These are phyloP conservation scores for Phoma sp. DNA, from an alignment of 2,329 filamentous ascomycete species.

Conservation along the genomic window DNA sequence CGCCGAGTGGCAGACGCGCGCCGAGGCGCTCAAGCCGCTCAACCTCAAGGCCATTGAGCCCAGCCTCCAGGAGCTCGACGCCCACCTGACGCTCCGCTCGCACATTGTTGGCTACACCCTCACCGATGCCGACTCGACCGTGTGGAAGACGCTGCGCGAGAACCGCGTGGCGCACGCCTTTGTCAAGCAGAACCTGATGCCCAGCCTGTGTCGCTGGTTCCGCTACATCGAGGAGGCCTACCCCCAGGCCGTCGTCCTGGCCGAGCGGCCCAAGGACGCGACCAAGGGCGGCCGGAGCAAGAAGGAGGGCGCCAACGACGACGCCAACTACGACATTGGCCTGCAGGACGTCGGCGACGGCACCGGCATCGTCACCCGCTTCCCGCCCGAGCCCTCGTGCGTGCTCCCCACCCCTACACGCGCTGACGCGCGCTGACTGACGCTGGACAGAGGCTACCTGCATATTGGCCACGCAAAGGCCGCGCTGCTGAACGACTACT, in stretches of 20 bases:
- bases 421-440: slow-evolving; percentile 2
- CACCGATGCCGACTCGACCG: slow-evolving; percentile 76
- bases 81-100: slow-evolving; percentile 83
- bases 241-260: slow-evolving; percentile 77
- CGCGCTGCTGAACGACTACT: slow-evolving; percentile 93
- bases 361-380: slow-evolving; percentile 79
- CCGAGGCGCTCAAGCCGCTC: slow-evolving; percentile 59
- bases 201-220: slow-evolving; percentile 87
- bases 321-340: slow-evolving; percentile 87
- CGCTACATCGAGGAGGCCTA: slow-evolving; percentile 81
- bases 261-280: slow-evolving; percentile 51
- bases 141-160: slow-evolving; percentile 82
- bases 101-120: slow-evolving; percentile 84
- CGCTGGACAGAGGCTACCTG: slow-evolving; percentile 69
- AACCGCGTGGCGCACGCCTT: slow-evolving; percentile 86
- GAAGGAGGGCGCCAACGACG: slow-evolving; percentile 81
- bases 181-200: slow-evolving; percentile 76
- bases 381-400: slow-evolving; percentile 90
- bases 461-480: slow-evolving; percentile 97
- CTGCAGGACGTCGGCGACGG: slow-evolving; percentile 82
- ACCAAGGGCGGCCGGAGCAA: slow-evolving; percentile 70
- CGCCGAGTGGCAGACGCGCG: slow-evolving; percentile 63
- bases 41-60: slow-evolving; percentile 87
- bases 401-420: slow-evolving; percentile 36
- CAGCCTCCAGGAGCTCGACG: slow-evolving; percentile 77